A percentile compares a stretch with the other conserved stretches of the same genome.
phyloP scores from a whole-genome alignment of 345 rosid species.

The Luvunga scandens region DNA sequence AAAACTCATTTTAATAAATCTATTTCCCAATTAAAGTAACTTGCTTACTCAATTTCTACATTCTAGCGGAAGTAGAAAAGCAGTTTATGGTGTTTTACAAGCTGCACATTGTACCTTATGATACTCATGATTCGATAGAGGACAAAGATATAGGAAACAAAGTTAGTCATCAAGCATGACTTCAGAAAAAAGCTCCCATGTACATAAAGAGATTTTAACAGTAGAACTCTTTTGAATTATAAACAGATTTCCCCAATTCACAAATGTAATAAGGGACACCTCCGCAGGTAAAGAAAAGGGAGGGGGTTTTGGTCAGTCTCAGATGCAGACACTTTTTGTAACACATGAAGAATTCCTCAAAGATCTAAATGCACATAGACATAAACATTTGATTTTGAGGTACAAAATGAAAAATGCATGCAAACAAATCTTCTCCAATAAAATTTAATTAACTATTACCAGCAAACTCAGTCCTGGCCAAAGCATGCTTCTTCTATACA shows the following conservation, averaged over 20 bases:
- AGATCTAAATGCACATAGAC: not conserved
- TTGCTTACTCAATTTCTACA: not conserved
- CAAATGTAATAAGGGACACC: not conserved
- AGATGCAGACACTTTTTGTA: not conserved
- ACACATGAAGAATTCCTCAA: not conserved
- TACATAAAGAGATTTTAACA: not conserved
- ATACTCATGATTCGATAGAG: not conserved
- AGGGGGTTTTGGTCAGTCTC: not conserved
- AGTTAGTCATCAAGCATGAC: not conserved
- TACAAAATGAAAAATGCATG: not conserved
- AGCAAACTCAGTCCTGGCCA: slow-evolving; percentile 96
- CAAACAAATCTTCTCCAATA: not conserved
- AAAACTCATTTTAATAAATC: too few species aligned
- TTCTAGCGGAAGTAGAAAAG: not conserved
- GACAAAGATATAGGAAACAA: not conserved
- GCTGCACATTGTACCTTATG: not conserved
- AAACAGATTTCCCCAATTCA: not conserved
- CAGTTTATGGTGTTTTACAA: not conserved
- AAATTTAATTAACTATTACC: slow-evolving; percentile 41
- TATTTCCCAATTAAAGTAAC: not conserved
- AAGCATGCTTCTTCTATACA: slow-evolving; percentile 89
- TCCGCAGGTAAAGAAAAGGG: not conserved
- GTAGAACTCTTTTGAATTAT: not conserved
- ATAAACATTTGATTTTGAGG: not conserved
- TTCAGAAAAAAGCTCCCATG: not conserved